These are phyloP conservation scores for Intubia oerlemansii DNA, from an alignment of 2,329 filamentous ascomycete genomes.

Conservation along the genomic window DNA sequence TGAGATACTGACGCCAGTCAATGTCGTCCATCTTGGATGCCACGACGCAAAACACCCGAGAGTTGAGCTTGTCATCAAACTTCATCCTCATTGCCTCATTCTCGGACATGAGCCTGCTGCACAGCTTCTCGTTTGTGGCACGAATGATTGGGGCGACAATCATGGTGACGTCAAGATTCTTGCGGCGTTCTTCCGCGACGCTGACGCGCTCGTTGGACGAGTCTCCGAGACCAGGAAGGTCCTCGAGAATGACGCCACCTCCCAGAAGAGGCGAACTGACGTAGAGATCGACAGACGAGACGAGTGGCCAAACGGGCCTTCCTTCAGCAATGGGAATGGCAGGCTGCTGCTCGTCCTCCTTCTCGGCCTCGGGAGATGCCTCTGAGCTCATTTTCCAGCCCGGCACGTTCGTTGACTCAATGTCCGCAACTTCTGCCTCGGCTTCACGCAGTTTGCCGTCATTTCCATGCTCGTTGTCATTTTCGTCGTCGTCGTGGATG, in stretches of 20 bases:
- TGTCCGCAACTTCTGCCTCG: no score
- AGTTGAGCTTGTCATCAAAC: constrained; percentile 11
- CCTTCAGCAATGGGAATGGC: no score
- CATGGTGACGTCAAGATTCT: constrained; percentile 10
- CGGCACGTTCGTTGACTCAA: neutral
- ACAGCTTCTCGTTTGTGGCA: constrained; percentile 11
- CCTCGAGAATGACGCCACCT: constrained; percentile 27
- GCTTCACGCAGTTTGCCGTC: no score
- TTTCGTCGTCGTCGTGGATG: neutral
- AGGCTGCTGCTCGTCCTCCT: neutral
- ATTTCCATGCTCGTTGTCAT: neutral
- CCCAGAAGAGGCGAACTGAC: constrained; percentile 21
- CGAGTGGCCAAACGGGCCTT: constrained; percentile 18
- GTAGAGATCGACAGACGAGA: constrained; percentile 18
- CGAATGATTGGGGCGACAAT: constrained; percentile 11
- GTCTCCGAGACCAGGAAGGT: constrained; percentile 31
- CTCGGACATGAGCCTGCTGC: constrained; percentile 8
- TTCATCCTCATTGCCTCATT: constrained; percentile 11
- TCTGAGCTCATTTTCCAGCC: no score
- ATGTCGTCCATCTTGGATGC: constrained; percentile 13
- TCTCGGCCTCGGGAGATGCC: no score
- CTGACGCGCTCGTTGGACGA: constrained; percentile 9
- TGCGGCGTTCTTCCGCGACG: constrained; percentile 8
- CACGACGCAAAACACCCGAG: constrained; percentile 9
- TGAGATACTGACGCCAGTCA: constrained; percentile 4